These are phyloP conservation scores for Epichloe uncinata DNA, from an alignment of 2,329 filamentous ascomycete species.

Conservation along the genomic window DNA sequence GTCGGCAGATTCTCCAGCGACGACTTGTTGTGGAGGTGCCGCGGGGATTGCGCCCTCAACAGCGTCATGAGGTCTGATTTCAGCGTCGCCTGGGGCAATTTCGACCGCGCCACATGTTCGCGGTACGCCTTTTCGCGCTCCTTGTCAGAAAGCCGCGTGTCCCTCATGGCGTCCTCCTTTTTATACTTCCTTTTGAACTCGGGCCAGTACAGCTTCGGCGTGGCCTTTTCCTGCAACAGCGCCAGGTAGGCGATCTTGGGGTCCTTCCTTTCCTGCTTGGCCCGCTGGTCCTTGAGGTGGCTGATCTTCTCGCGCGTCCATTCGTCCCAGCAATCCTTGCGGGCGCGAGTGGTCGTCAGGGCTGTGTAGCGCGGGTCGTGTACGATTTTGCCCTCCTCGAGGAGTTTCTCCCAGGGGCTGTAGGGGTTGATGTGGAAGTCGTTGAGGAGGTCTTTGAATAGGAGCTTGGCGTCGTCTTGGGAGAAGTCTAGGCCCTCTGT, in stretches of 20 bases:
- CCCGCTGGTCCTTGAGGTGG: constrained; percentile 56
- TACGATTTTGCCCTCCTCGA: constrained; percentile 69
- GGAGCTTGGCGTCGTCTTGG: constrained; percentile 58
- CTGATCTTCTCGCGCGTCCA: constrained; percentile 74
- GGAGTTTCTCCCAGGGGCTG: constrained; percentile 78
- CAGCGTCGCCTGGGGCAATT: constrained; percentile 49
- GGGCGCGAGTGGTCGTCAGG: constrained; percentile 64
- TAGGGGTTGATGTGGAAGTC: constrained; percentile 77
- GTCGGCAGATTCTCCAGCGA: constrained; percentile 45
- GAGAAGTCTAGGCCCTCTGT: constrained; percentile 57
- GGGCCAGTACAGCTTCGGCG: constrained; percentile 89
- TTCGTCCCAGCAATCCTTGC: constrained; percentile 69
- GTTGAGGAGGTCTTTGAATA: constrained; percentile 78
- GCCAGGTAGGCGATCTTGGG: constrained; percentile 71
- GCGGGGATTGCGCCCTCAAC: constrained; percentile 46
- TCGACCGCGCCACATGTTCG: constrained; percentile 55
- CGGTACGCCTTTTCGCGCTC: constrained; percentile 71
- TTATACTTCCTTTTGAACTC: constrained; percentile 90
- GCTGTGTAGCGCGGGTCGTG: constrained; percentile 81
- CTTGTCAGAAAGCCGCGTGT: constrained; percentile 56
- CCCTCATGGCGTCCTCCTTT: constrained; percentile 69
- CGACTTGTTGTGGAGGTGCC: constrained; percentile 46
- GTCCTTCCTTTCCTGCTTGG: constrained; percentile 66
- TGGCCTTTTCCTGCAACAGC: constrained; percentile 70
- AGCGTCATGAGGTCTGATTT: constrained; percentile 57